Percentiles rank a stretch among this genome's conserved stretches.
Conservation (phyloP, 2,329 filamentous ascomycete species). For the Epichloe gansuensis region DNA sequence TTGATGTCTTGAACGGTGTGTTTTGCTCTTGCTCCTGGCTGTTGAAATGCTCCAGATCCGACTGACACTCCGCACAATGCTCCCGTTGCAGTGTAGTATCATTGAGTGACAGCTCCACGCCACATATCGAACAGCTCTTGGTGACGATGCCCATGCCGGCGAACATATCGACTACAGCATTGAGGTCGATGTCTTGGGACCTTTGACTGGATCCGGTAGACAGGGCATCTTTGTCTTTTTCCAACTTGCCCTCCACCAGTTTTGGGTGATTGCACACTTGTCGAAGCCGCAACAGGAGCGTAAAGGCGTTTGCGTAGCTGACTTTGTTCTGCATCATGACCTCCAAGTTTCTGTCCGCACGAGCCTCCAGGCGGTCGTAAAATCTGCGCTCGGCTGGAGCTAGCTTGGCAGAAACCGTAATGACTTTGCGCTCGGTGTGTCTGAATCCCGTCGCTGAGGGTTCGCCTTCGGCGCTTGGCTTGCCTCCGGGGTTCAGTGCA, state of each 20-base stretch:
- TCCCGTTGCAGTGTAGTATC: constrained; percentile 28
- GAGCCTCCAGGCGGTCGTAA: constrained; percentile 69
- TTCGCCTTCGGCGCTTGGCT: constrained; percentile 38
- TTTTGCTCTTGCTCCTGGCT: constrained; percentile 28
- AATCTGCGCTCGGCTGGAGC: constrained; percentile 70
- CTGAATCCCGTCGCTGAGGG: constrained; percentile 59
- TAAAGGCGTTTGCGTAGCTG: constrained; percentile 88
- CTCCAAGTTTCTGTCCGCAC: constrained; percentile 76
- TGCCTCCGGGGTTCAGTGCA: constrained; percentile 64
- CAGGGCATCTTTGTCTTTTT: constrained; percentile 77
- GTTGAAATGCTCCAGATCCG: constrained; percentile 55
- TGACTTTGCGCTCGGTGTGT: constrained; percentile 81
- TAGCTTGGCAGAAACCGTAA: constrained; percentile 67
- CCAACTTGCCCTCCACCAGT: constrained; percentile 72
- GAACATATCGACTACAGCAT: constrained; percentile 75
- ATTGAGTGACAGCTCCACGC: constrained; percentile 48
- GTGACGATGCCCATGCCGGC: constrained; percentile 67
- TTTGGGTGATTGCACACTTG: constrained; percentile 94
- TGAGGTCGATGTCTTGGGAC: constrained; percentile 51
- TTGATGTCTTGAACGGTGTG: constrained; percentile 26
- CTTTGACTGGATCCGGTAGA: constrained; percentile 46
- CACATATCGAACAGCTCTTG: constrained; percentile 76
- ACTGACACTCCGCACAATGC: constrained; percentile 60
- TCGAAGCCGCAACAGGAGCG: constrained; percentile 75
- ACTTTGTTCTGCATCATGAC: constrained; percentile 75